These are phyloP conservation scores for Aphanoascus verrucosus DNA, from an alignment of 2,329 filamentous ascomycete genomes.

Conservation along the genomic window DNA sequence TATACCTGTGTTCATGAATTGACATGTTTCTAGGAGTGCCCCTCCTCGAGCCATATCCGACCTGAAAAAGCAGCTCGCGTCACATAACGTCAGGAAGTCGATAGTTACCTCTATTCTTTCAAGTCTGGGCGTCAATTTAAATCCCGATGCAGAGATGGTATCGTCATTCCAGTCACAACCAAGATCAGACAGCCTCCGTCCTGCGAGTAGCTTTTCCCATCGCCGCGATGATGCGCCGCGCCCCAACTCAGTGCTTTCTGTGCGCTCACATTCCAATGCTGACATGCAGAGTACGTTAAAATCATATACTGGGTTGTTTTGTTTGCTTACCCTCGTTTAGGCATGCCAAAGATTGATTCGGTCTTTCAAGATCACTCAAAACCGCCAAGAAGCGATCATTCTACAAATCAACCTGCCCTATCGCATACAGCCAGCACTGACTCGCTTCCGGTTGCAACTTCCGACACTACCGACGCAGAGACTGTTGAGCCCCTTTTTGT, in stretches of 20 bases:
- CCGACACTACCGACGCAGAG: constrained; percentile 46
- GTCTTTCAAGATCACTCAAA: constrained; percentile 5
- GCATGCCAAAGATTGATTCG: constrained; percentile 6
- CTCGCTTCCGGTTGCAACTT: constrained; percentile 11
- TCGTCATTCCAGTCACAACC: constrained; percentile 18
- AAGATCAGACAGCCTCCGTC: constrained; percentile 18
- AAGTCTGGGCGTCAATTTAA: constrained; percentile 50
- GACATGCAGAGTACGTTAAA: constrained; percentile 14
- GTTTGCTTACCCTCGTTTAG: constrained; percentile 4
- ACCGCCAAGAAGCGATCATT: constrained; percentile 9
- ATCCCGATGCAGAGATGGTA: constrained; percentile 20
- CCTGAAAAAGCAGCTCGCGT: constrained; percentile 73
- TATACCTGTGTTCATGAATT: neutral
- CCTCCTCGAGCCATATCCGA: constrained; percentile 78
- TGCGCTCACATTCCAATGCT: constrained; percentile 14
- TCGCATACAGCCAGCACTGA: constrained; percentile 15
- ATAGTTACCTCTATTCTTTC: constrained; percentile 74
- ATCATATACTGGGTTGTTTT: neutral
- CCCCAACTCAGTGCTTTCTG: constrained; percentile 20
- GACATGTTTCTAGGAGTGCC: constrained; percentile 47
- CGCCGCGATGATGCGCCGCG: constrained; percentile 19
- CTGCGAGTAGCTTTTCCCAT: constrained; percentile 21
- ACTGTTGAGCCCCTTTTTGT: constrained; percentile 70
- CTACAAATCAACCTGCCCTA: constrained; percentile 11
- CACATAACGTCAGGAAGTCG: constrained; percentile 72